Conservation (phyloP, 331 rosid genomes). For the Quercus phellos region DNA sequence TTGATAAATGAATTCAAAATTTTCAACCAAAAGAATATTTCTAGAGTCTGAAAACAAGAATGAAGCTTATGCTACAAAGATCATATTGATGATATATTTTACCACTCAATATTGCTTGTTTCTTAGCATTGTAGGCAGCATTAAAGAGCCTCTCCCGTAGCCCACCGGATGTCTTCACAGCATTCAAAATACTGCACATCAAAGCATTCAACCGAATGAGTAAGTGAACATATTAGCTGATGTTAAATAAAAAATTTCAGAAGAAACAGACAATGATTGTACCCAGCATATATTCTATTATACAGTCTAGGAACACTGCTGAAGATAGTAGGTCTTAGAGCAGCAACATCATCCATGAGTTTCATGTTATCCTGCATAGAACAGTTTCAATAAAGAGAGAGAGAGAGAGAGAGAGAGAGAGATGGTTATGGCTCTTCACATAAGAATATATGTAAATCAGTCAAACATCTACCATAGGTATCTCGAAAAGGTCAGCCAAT, state of each 20-base stretch:
- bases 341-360: slow-evolving; percentile 84
- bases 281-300: slow-evolving; percentile 96
- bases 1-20: background rate
- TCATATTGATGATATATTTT: slow-evolving; percentile 9
- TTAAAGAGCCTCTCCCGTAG: slow-evolving; percentile 82
- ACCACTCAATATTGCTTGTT: slow-evolving; percentile 83
- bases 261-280: slow-evolving; percentile 16
- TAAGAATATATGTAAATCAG: slow-evolving; percentile 1
- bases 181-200: slow-evolving; percentile 60
- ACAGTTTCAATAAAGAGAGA: slow-evolving; percentile 18
- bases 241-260: slow-evolving; percentile 10
- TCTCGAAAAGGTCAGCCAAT: background rate
- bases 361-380: slow-evolving; percentile 85
- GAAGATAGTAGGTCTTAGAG: slow-evolving; percentile 84
- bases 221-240: slow-evolving; percentile 18
- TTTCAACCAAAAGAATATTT: background rate
- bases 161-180: slow-evolving; percentile 88
- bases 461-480: background rate
- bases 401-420: background rate
- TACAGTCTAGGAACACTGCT: slow-evolving; percentile 97
- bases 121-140: slow-evolving; percentile 92
- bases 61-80: background rate
- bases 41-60: slow-evolving; percentile 4
- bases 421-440: slow-evolving; percentile 12
- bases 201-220: slow-evolving; percentile 24